Base-by-base conservation (phyloP, 148 eudicot genomes). In the Rhododendron griersonianum region DNA sequence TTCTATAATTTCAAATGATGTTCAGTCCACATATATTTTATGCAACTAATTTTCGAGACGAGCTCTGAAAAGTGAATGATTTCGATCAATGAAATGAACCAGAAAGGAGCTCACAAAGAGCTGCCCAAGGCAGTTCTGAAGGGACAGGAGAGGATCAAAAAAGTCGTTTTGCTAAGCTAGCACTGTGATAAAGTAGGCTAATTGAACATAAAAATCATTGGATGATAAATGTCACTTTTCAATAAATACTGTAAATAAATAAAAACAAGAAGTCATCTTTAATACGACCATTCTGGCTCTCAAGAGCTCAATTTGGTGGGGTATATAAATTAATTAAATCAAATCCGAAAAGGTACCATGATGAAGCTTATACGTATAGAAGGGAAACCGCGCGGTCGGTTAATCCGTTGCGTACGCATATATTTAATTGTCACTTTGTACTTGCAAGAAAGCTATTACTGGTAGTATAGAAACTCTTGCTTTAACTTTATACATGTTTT, bases 161-260 rank as follows among this genome's bases (percentile, higher is more conserved):
- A 7, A 16, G 0, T 55, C 5, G 1, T 15, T 7, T 23, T 61
- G 67, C 45, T 61, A 61, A 61, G 67, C 67, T 1, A 21, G n/a
- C 67, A 61, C 3, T 7, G 28, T 7, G 11, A 23, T 21, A 21
- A 61, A 61, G 67, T 7, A 1, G 28, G 67, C 67, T 0, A 63
- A 8, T n/a, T 63, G 71, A 8, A n/a, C 13, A 63, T n/a, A 8
- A 63, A 61, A 63, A 63, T n/a, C 71, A 23, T 23, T n/a, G 71
- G 71, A 63, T n/a, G 30, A 9, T 63, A n/a, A 23, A 63, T 23
- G 28, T 3, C 28, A n/a, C 33, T n/a, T 23, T n/a, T n/a, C 30
- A n/a, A n/a, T n/a, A 9, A 63, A 6, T 0, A n/a, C n/a, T n/a
- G n/a, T n/a, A 37, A 37, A 35, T 0, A 39, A 0, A 39, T 0